Conservation (phyloP, 192 early-diverging fungal species). For the Rhizoclosmatium sp. region DNA sequence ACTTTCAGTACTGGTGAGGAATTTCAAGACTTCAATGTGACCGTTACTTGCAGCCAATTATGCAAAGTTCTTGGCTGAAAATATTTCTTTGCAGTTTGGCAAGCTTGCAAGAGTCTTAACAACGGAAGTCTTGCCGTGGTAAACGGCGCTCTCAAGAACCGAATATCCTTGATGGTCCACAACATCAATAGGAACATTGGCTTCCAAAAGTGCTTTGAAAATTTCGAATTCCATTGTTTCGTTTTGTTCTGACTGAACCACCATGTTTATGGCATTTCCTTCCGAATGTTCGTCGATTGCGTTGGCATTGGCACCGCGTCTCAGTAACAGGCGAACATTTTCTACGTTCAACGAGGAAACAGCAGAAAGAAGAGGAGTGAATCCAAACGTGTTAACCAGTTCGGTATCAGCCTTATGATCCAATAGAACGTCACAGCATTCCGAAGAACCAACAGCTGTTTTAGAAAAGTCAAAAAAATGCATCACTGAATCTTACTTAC, state of each 20-base stretch:
- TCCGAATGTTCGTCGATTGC: not conserved
- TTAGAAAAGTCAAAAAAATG: not conserved
- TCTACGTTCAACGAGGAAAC: conserved; percentile 8
- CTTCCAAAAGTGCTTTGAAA: conserved; percentile 2
- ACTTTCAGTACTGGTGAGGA: not conserved
- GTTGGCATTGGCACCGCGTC: not conserved
- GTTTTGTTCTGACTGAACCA: not conserved
- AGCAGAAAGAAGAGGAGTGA: conserved; percentile 20
- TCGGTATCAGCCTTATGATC: conserved; percentile 6
- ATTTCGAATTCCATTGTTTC: conserved; percentile 1
- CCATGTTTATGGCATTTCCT: conserved; percentile 7
- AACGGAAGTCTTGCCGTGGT: not conserved
- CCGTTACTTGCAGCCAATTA: not conserved
- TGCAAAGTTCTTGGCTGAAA: not conserved
- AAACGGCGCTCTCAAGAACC: not conserved
- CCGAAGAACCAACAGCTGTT: not conserved
- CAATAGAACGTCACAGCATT: conserved; percentile 11
- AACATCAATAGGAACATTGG: not conserved
- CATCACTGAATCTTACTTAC: conserved; percentile 6
- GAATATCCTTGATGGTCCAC: not conserved
- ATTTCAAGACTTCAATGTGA: not conserved
- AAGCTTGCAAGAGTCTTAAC: not conserved
- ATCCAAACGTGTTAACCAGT: conserved; percentile 1
- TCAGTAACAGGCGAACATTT: not conserved
- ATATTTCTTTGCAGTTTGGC: not conserved